Evolutionary conservation across 495 filamentous ascomycete species (phyloP), one percentile per base, ranked within the genome.

Genomic region (Lophiotrema nucula): DNA sequence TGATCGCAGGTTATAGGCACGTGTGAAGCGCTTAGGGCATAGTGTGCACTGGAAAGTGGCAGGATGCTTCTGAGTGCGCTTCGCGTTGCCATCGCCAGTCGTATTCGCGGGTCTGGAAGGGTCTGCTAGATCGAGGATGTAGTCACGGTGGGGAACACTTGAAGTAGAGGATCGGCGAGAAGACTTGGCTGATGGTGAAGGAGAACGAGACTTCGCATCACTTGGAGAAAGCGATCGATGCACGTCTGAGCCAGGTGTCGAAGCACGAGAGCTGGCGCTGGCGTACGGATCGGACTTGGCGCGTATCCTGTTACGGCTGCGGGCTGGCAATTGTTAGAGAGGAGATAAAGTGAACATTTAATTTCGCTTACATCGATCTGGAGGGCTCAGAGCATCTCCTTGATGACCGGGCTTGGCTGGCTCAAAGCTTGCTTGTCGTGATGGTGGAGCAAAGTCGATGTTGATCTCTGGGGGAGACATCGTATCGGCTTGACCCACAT

Each of bases 31-130:
- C 58, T 78, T 79, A 33, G 68, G 63, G 59, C 77, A 80, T 28
- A 74, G 59, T 22, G 42, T 69, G 67, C 77, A 80, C 31, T 69
- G 63, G 66, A 74, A 79, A 27, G 68, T 77, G 12, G 74, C 72
- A 1, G 93, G 93, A 67, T 98, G 93, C 64, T 97, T 98, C 68
- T 98, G 93, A 10, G 88, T 83, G 8, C 93, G 88, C 64, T 88
- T 92, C 19, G 47, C 53, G 35, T 46, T 60, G 10, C 58, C 81
- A 33, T 73, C 72, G 47, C 74, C 76, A 26, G 81, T 8, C 37
- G 44, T 31, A n/a, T 73, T 81, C n/a, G 82, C 84, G 47, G 87
- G 88, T 53, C 90, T 88, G 21, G 88, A 84, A 1, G 92, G 92
- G 66, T 96, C 89, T 13, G 90, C 93, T 19, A 98, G 80, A 42